phyloP scores from a whole-genome alignment of 148 eudicot genomes.

The Amaranthus cruentus region DNA sequence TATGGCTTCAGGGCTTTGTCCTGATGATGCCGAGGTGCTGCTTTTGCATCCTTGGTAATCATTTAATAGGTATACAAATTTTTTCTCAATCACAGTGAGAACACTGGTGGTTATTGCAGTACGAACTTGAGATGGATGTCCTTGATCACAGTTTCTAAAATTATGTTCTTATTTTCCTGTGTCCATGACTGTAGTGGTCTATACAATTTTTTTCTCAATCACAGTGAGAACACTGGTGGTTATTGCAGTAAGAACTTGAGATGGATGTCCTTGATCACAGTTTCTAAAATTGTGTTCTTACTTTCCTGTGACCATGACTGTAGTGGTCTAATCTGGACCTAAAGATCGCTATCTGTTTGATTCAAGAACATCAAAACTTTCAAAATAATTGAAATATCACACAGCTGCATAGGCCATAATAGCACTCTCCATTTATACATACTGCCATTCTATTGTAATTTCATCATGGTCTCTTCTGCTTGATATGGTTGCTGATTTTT shows the following conservation, averaged over 20 bases:
- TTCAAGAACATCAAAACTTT: not conserved
- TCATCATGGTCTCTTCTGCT: not conserved
- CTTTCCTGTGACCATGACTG: not conserved
- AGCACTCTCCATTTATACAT: not conserved
- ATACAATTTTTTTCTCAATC: not conserved
- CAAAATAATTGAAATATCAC: not conserved
- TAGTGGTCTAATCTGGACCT: not conserved
- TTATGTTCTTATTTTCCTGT: not conserved
- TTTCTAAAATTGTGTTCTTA: not conserved
- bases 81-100: not conserved
- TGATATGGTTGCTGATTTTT: not conserved
- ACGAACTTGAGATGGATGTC: not conserved
- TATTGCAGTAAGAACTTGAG: not conserved
- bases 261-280: not conserved
- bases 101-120: not conserved
- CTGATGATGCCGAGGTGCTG: not conserved
- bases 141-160: not conserved
- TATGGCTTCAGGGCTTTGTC: not conserved
- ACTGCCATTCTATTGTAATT: not conserved
- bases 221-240: not conserved
- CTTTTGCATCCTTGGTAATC: not conserved
- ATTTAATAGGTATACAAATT: not conserved
- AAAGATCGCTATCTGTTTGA: not conserved
- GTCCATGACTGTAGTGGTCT: not conserved
- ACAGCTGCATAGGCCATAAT: not conserved